A percentile compares a stretch with the other conserved stretches of the same genome.
Conservation (phyloP, 192 early-diverging fungal genomes). For the Linnemannia exigua region DNA sequence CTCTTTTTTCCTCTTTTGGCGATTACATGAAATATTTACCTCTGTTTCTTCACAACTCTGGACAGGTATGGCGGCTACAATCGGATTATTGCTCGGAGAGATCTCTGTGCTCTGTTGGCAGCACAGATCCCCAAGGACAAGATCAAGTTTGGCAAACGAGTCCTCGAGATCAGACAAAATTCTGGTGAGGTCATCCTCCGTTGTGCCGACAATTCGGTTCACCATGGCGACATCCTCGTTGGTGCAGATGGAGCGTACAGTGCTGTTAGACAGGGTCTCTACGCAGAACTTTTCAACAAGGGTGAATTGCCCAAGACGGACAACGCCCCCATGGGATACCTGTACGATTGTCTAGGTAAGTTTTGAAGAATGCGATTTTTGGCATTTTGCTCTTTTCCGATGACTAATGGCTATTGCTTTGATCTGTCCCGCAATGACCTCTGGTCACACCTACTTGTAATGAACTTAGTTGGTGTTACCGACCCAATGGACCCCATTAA, state of each 20-base stretch:
- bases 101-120: conserved; percentile 18
- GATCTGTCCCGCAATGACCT: neutral
- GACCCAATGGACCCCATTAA: conserved; percentile 21
- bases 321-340: conserved; percentile 21
- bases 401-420: neutral
- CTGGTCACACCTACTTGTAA: neutral
- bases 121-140: conserved; percentile 22
- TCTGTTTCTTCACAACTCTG: neutral
- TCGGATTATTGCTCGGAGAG: conserved; percentile 29
- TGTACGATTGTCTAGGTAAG: conserved; percentile 36
- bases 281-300: conserved; percentile 17
- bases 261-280: conserved; percentile 20
- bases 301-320: conserved; percentile 28
- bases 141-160: conserved; percentile 42
- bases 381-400: neutral
- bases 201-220: conserved; percentile 23
- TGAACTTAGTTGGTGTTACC: conserved; percentile 31
- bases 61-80: conserved; percentile 33
- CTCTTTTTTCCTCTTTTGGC: neutral
- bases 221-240: conserved; percentile 23
- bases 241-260: conserved; percentile 36
- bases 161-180: conserved; percentile 30
- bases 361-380: neutral
- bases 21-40: neutral
- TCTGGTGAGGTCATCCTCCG: conserved; percentile 25